phyloP scores from a whole-genome alignment of 225 moss, liverwort and hornwort species.

The Climacium dendroides region DNA sequence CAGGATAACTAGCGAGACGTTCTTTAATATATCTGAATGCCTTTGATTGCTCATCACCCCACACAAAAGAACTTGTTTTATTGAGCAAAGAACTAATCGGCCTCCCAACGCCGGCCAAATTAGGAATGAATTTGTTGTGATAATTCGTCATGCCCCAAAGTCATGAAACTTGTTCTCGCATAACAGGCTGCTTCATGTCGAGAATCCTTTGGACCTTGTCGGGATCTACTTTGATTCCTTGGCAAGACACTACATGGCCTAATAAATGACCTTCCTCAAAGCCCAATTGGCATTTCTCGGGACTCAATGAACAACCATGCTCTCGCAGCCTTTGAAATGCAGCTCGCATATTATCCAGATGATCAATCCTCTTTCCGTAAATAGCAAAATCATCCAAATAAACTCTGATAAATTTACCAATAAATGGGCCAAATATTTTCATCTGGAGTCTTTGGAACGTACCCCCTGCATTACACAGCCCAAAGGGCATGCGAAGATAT shows the following conservation, averaged over 20 bases:
- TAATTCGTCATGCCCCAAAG: accelerated
- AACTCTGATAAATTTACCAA: not conserved
- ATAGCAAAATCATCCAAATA: not conserved
- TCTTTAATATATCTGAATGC: not conserved
- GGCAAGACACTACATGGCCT: not conserved
- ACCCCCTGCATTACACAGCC: not conserved
- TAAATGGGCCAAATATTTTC: not conserved
- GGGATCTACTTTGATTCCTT: not conserved
- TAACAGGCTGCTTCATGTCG: not conserved
- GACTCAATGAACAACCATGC: not conserved
- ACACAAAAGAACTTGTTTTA: not conserved
- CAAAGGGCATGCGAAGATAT: not conserved
- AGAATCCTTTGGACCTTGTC: not conserved
- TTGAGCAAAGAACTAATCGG: accelerated
- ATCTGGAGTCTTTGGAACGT: not conserved
- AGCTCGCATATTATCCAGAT: not conserved
- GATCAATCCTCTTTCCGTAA: accelerated
- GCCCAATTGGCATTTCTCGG: too few species aligned
- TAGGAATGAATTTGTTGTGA: not conserved
- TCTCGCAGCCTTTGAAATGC: not conserved
- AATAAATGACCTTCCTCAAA: not conserved
- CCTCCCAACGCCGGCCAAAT: accelerated
- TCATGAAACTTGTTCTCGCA: accelerated
- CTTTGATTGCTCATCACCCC: accelerated
- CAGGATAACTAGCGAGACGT: accelerated